Evolutionary conservation across 2,329 filamentous ascomycete genomes (phyloP), one percentile per base, ranked within the genome.

Genomic region (Cercospora zeae-maydis): DNA sequence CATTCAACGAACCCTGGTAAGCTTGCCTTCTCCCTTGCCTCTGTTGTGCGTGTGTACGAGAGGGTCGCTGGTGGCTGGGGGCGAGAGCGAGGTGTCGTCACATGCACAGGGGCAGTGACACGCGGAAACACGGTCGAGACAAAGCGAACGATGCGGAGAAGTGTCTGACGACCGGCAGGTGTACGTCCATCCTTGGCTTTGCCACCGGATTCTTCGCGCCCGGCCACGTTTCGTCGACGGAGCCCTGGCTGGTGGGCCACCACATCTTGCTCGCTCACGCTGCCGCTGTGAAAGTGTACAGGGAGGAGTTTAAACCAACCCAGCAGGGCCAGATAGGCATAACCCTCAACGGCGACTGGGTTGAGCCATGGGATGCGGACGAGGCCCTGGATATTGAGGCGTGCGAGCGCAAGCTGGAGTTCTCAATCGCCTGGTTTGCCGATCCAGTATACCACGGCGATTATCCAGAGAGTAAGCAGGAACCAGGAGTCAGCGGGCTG

Each of bases 351-450:
- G 92, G 86, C 85, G 80, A 71, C 75, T 74, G 80, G 85, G 86
- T 67, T 19, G 91, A 92, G 74, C 92, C 92, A 5, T 96, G 89
- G 88, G 91, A 96, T 73, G 82, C 89, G 1, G 81, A 87, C 68
- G 89, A 93, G 73, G 86, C 89, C 6, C 80, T 80, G 16, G 91
- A 96, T 74, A 82, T 91, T 59, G 89, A 88, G 76, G 92, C 92
- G 13, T 87, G 85, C 67, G 82, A 90, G 72, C 88, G 91, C 74
- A 93, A 93, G 80, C 86, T 93, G 71, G 91, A 96, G 78, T 96
- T 96, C 75, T 84, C 88, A 71, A 96, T 93, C 75, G 87, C 85
- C 57, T 96, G 92, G 91, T 96, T 95, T 73, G 91, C 88, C 8
- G 92, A 96, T 78, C 91, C 91, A 34, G 86, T 96, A 74, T 96